These are phyloP conservation scores for Alternaria hordeiaustralica DNA, from an alignment of 2,329 filamentous ascomycete species.

Conservation along the genomic window DNA sequence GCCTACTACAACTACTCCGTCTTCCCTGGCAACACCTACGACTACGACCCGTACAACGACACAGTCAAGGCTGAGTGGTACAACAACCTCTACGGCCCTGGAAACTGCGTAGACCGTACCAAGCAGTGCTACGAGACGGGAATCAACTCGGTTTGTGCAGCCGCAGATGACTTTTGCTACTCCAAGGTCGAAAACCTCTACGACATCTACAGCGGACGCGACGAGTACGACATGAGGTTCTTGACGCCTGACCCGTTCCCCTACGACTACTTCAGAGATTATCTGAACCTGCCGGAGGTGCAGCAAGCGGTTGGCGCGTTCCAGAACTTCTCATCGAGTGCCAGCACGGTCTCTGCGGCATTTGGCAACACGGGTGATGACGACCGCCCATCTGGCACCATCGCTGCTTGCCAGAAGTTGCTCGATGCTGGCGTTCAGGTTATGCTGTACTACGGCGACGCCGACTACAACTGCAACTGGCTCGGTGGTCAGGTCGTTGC, in stretches of 20 bases:
- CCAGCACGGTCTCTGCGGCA: slow-evolving; percentile 52
- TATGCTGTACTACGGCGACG: slow-evolving; percentile 56
- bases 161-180: slow-evolving; percentile 64
- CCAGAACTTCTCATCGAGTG: slow-evolving; percentile 62
- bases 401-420: slow-evolving; percentile 51
- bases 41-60: slow-evolving; percentile 60
- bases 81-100: slow-evolving; percentile 66
- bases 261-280: slow-evolving; percentile 61
- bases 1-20: slow-evolving; percentile 66
- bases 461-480: slow-evolving; percentile 58
- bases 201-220: slow-evolving; percentile 59
- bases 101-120: slow-evolving; percentile 67
- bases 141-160: slow-evolving; percentile 58
- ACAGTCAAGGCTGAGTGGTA: slow-evolving; percentile 60
- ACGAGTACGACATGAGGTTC: slow-evolving; percentile 67
- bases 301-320: slow-evolving; percentile 66
- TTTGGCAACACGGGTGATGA: slow-evolving; percentile 60
- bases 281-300: slow-evolving; percentile 63
- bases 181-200: slow-evolving; percentile 60
- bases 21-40: slow-evolving; percentile 64
- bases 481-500: slow-evolving; percentile 54
- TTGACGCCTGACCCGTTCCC: slow-evolving; percentile 65
- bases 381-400: slow-evolving; percentile 52
- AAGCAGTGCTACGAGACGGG: slow-evolving; percentile 62
- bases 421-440: slow-evolving; percentile 52